These are phyloP conservation scores for Arctium minus DNA, from an alignment of 129 eudicot species.

Conservation along the genomic window DNA sequence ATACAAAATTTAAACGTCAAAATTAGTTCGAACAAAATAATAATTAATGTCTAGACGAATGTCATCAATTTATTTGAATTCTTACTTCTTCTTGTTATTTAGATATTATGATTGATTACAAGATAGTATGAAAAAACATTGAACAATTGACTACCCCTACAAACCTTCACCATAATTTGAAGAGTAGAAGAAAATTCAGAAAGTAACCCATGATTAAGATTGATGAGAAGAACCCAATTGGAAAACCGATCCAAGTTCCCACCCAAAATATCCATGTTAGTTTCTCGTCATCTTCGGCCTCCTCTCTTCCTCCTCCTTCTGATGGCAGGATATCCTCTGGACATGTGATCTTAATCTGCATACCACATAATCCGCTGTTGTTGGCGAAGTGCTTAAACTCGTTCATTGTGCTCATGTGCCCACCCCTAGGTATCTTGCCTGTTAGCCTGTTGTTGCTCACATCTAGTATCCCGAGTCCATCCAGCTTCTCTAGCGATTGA, in stretches of 20 bases:
- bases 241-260: slow-evolving; percentile 27
- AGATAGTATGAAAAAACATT: too few species aligned
- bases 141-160: too few species aligned
- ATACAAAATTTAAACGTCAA: too few species aligned
- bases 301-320: neutral
- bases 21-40: too few species aligned
- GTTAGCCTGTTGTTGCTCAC: slow-evolving; percentile 37
- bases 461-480: slow-evolving; percentile 21
- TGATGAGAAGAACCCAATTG: slow-evolving; percentile 14
- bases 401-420: slow-evolving; percentile 41
- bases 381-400: slow-evolving; percentile 23
- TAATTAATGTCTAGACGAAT: too few species aligned
- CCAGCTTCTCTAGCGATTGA: slow-evolving; percentile 5
- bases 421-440: slow-evolving; percentile 33
- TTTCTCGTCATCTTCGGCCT: neutral
- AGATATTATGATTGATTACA: too few species aligned
- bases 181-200: neutral
- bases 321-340: slow-evolving; percentile 13
- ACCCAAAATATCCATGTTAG: slow-evolving; percentile 15
- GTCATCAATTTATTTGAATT: too few species aligned
- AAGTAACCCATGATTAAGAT: neutral
- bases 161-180: neutral
- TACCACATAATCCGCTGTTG: slow-evolving; percentile 45
- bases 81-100: too few species aligned
- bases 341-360: slow-evolving; percentile 34